Evolutionary conservation across 2,329 filamentous ascomycete genomes (phyloP), one percentile per base, ranked within the genome.

Genomic region (Claviceps sp.): DNA sequence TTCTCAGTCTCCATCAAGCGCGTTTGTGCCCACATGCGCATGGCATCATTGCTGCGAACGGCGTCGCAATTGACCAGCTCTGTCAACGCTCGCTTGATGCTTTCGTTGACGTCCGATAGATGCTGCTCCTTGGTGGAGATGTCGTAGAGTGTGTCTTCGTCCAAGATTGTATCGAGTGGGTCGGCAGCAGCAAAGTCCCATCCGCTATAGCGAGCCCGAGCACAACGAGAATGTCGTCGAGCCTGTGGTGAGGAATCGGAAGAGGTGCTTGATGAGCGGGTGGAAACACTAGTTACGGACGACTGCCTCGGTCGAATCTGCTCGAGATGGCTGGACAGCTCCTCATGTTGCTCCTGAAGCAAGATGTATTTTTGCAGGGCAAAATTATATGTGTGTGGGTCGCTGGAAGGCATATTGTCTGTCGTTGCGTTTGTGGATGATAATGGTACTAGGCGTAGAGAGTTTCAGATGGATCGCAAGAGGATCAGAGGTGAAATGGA

Each of bases 1-100:
- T 75, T 74, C 60, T 82, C 78, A 20, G 78, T 79, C 58, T 81
- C 76, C 73, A 82, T 74, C 26, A 82, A 67, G 14, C 77, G 69
- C 20, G 73, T 70, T 62, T 81, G 78, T 37, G 81, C 75, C 74
- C 76, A 81, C 54, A 72, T 77, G 47, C 78, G 75, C 60, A 78
- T 74, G 1, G 70, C 67, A 30, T 66, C 64, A 54, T 80, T 75
- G 46, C 62, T 65, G 43, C 77, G 74, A 16, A 79, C 75, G 40
- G 72, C 66, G 24, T 77, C 73, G 64, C 76, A 81, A 65, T 81
- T 82, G 59, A 82, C 72, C 14, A 82, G 71, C 62, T 81, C 78
- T 5, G 78, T 82, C 58, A 82, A 61, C 2, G 77, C 74, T 36
- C 77, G 72, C 67, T 82, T 82, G 67, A 82, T 78, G 58, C 74